Percentiles rank a stretch among this genome's conserved stretches.
Conservation (phyloP, 106 monocot species). For the Ottelia alismoides region DNA sequence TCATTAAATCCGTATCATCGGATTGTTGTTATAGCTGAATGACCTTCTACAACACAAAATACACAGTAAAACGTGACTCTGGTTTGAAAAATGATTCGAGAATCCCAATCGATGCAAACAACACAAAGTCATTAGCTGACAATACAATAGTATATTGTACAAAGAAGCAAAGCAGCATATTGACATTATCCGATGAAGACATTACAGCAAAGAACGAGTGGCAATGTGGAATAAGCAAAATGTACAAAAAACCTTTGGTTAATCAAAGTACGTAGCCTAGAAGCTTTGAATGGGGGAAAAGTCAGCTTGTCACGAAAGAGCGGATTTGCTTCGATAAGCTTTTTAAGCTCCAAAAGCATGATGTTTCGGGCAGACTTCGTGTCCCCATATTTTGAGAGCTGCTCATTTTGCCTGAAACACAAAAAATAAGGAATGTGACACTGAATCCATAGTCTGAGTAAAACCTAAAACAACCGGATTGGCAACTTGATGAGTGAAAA, state of each 20-base stretch:
- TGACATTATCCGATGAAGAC: no score
- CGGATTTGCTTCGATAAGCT: constrained; percentile 87
- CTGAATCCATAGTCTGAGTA: neutral
- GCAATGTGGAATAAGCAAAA: no score
- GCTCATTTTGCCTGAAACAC: constrained; percentile 81
- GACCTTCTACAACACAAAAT: neutral
- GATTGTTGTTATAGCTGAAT: neutral
- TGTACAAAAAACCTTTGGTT: constrained; percentile 99
- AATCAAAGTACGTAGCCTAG: constrained; percentile 80
- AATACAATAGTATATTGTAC: neutral
- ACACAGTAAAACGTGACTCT: neutral
- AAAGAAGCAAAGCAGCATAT: neutral
- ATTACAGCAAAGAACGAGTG: no score
- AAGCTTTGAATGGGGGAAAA: constrained; percentile 87
- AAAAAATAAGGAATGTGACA: neutral
- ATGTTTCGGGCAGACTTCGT: constrained; percentile 89
- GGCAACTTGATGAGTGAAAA: neutral
- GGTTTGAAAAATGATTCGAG: neutral
- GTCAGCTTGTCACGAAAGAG: constrained; percentile 75
- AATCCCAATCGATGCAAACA: neutral
- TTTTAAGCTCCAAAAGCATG: constrained; percentile 83
- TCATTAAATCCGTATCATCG: neutral
- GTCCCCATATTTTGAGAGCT: constrained; percentile 91
- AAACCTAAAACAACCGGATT: neutral
- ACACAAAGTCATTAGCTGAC: neutral